Evolutionary conservation across 1,284 basidiomycete genomes (phyloP).

Genomic region (Anthracocystis walkeri): DNA sequence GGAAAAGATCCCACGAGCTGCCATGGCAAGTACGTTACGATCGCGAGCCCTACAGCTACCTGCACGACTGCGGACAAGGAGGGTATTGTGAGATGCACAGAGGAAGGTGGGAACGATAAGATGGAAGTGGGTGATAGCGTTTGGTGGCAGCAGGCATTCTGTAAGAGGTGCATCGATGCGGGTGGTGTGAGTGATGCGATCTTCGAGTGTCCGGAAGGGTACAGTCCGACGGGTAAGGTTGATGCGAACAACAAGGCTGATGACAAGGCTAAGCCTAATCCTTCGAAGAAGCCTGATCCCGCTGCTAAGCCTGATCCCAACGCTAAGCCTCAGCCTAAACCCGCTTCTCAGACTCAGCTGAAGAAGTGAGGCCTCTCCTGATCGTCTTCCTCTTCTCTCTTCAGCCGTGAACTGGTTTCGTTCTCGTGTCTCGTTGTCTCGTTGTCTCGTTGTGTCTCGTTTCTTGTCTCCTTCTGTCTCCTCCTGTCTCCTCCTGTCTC

Average conservation of each 20-base stretch:
- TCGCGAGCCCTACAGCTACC: no score
- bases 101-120: neutral
- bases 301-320: neutral
- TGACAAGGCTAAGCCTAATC: no score
- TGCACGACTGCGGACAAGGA: no score
- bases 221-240: neutral
- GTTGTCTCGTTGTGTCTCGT: neutral
- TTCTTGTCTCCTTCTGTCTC: neutral
- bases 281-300: no score
- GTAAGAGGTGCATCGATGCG: slow-evolving; percentile 17
- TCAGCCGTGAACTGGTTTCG: no score
- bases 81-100: slow-evolving; percentile 1
- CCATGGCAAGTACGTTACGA: slow-evolving; percentile 1
- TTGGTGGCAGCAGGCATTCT: slow-evolving; percentile 27
- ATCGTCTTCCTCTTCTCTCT: no score
- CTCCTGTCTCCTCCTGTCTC: neutral
- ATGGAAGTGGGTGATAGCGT: neutral
- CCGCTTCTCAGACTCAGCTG: no score
- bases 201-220: slow-evolving; percentile 7
- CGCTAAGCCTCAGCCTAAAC: no score
- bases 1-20: neutral
- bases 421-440: neutral
- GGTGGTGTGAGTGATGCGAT: slow-evolving; percentile 8
- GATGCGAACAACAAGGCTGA: neutral
- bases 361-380: no score